These are phyloP conservation scores for Diddensiella santjacobensis DNA, from an alignment of 805 yeast genomes.

Conservation along the genomic window DNA sequence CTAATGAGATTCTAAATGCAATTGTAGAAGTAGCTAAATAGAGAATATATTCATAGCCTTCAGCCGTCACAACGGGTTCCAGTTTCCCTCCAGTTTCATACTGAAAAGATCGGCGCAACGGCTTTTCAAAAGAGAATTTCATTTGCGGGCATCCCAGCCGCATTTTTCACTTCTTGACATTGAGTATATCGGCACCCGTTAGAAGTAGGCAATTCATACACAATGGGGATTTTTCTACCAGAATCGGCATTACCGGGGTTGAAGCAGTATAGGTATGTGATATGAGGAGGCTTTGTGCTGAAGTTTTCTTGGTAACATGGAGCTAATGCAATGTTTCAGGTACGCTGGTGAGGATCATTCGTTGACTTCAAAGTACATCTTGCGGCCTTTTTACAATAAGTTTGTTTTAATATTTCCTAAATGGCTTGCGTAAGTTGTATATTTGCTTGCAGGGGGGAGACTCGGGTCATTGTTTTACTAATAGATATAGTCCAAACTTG, in stretches of 20 bases:
- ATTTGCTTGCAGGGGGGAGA: no score
- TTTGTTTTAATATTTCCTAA: constrained; percentile 74
- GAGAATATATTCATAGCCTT: no score
- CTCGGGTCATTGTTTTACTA: no score
- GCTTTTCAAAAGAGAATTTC: no score
- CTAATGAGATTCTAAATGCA: not conserved
- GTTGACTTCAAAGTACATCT: constrained; percentile 62
- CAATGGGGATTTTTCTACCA: constrained; percentile 68
- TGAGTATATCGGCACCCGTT: no score
- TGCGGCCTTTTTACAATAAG: constrained; percentile 78
- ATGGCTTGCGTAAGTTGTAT: constrained; percentile 65
- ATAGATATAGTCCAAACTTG: constrained; percentile 16
- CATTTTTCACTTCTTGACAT: no score
- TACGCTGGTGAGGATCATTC: constrained; percentile 72
- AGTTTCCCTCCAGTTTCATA: no score
- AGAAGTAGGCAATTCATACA: not conserved
- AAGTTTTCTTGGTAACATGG: not conserved
- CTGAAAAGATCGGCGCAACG: no score
- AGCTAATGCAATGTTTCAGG: constrained; percentile 16
- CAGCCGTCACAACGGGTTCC: no score
- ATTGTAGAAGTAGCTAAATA: no score
- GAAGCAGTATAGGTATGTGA: constrained; percentile 50
- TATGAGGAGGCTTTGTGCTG: no score
- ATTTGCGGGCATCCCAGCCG: no score
- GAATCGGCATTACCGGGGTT: constrained; percentile 46